Conservation (phyloP, 371 early-diverging fungal genomes). For the Mucor mucedo region DNA sequence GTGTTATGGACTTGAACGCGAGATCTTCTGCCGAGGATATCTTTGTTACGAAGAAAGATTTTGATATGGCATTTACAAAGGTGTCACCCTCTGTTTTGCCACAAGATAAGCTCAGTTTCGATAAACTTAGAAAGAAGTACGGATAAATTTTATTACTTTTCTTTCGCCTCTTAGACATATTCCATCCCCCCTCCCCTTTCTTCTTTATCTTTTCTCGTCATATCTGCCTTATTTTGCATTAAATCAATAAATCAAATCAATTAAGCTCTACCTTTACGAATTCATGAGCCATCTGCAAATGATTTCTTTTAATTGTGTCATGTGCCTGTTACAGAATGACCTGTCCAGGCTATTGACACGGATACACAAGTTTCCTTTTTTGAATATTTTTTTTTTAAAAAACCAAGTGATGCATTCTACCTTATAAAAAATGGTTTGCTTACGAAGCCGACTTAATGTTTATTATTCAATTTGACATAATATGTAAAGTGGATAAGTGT, state of each 20-base stretch:
- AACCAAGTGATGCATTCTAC: no score
- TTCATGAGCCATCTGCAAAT: no score
- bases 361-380: no score
- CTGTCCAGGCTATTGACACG: no score
- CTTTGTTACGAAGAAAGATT: conserved; percentile 72
- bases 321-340: no score
- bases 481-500: no score
- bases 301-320: no score
- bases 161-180: conserved; percentile 4
- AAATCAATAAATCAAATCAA: neutral
- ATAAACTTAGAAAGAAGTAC: conserved; percentile 38
- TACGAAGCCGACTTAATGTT: no score
- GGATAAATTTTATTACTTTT: conserved; percentile 24
- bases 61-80: conserved; percentile 81
- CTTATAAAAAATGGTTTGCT: no score
- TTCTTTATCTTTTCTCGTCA: neutral
- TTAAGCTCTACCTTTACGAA: neutral
- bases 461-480: no score
- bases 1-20: conserved; percentile 27
- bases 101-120: conserved; percentile 37
- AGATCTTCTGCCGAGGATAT: conserved; percentile 40
- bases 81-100: conserved; percentile 85
- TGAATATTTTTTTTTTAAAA: no score
- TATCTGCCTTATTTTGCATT: neutral
- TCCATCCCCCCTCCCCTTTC: neutral